Percentiles rank a stretch among this genome's conserved stretches.
Evolutionary conservation across 306 rosid species (phyloP).

Genomic region (Ormosia semicastrata): DNA sequence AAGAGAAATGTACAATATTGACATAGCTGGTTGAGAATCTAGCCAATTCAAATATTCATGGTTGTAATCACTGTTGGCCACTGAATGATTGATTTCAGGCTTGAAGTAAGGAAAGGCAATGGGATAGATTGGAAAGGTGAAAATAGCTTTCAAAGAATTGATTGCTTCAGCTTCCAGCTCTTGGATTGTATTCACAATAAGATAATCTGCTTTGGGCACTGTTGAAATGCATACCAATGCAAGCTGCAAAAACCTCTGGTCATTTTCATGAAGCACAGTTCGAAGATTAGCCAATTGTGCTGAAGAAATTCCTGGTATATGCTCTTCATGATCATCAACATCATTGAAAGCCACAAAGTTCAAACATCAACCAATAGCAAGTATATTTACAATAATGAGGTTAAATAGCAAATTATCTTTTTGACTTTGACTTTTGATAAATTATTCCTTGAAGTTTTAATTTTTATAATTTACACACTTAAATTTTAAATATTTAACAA

Average conservation of each 20-base stretch:
- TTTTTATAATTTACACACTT: no score
- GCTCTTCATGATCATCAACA: slow-evolving; percentile 16
- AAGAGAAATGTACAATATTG: slow-evolving; percentile 45
- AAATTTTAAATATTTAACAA: no score
- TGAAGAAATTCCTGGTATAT: slow-evolving; percentile 32
- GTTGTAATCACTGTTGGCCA: not conserved
- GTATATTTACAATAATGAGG: no score
- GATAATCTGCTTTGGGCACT: slow-evolving; percentile 34
- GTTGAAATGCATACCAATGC: slow-evolving; percentile 18
- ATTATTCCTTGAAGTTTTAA: no score
- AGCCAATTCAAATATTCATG: slow-evolving; percentile 35
- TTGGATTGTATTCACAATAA: slow-evolving; percentile 28
- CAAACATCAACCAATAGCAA: not conserved
- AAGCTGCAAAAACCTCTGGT: slow-evolving; percentile 1
- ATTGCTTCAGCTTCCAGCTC: slow-evolving; percentile 36
- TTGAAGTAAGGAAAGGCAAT: slow-evolving; percentile 39
- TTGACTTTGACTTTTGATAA: no score
- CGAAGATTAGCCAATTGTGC: slow-evolving; percentile 21
- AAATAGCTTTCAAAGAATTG: slow-evolving; percentile 12
- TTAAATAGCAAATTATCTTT: no score
- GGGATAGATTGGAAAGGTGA: slow-evolving; percentile 35
- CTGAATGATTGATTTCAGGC: not conserved
- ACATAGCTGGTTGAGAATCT: slow-evolving; percentile 37
- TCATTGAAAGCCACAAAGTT: not conserved
- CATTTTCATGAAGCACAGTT: slow-evolving; percentile 11